Percentiles rank a stretch among this genome's conserved stretches.
Evolutionary conservation across 768 basidiomycete species (phyloP).

Genomic region (Coprinellus aureogranulatus): DNA sequence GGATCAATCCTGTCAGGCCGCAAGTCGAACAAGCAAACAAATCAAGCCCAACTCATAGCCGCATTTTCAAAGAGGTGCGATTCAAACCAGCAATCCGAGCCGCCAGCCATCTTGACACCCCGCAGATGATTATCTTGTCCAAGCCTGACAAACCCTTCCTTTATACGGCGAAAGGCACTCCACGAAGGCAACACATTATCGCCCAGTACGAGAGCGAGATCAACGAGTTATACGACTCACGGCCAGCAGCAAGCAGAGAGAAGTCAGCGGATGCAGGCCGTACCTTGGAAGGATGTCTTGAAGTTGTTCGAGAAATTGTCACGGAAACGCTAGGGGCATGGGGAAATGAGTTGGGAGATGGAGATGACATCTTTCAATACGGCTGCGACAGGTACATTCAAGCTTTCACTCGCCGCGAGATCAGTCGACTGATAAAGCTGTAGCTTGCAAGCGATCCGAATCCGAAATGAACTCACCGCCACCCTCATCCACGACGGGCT

Average conservation of each 20-base stretch:
- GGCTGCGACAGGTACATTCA: constrained; percentile 38
- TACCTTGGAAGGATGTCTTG: not conserved
- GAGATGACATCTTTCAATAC: constrained; percentile 36
- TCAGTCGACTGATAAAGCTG: not conserved
- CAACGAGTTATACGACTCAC: constrained; percentile 29
- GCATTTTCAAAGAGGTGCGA: constrained; percentile 44
- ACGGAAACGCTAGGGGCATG: not conserved
- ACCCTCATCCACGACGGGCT: constrained; percentile 12
- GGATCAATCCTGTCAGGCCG: not conserved
- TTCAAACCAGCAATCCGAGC: not conserved
- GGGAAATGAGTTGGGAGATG: constrained; percentile 18
- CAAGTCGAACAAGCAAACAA: constrained; percentile 33
- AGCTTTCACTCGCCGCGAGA: not conserved
- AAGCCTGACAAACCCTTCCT: constrained; percentile 39
- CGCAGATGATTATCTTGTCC: constrained; percentile 43
- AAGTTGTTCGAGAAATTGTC: not conserved
- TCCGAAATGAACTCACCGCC: constrained; percentile 28
- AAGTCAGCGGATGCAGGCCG: constrained; percentile 1
- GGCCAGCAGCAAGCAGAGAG: constrained; percentile 8
- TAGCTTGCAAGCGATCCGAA: constrained; percentile 37
- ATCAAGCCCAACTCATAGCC: constrained; percentile 42
- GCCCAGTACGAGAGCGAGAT: constrained; percentile 41
- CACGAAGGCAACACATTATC: constrained; percentile 35
- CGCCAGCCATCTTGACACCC: not conserved
- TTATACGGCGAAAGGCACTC: constrained; percentile 41